Conservation (phyloP, 257 asterid genomes). For the Cynanchum wilfordii region DNA sequence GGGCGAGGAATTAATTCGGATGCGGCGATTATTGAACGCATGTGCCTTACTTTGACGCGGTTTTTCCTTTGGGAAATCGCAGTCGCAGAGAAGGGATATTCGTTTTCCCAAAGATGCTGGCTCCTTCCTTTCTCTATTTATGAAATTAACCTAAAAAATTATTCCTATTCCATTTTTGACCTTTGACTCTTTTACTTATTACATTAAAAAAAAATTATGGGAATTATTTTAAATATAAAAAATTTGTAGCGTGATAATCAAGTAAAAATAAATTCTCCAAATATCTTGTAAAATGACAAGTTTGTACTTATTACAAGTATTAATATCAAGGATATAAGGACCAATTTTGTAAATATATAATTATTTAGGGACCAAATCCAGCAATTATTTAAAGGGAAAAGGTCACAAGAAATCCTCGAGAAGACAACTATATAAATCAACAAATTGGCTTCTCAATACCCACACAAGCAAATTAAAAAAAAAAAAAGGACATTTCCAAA, state of each 20-base stretch:
- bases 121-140: background rate
- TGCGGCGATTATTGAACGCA: conserved; percentile 11
- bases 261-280: no score
- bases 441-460: background rate
- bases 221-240: no score
- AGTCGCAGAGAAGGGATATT: background rate
- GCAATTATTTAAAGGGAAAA: background rate
- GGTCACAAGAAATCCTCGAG: conserved; percentile 1
- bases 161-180: no score
- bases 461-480: conserved; percentile 2
- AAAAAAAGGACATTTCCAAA: background rate
- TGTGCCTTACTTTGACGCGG: conserved; percentile 6
- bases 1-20: no score
- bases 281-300: no score
- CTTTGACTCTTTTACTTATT: no score
- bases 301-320: no score
- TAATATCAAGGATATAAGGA: no score
- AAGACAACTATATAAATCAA: background rate
- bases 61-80: background rate
- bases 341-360: no score
- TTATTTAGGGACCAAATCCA: no score
- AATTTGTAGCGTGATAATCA: no score
- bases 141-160: background rate
- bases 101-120: background rate
- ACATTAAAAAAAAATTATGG: background rate